Conservation (phyloP, 2,329 filamentous ascomycete genomes). For the Talaromyces sp. region DNA sequence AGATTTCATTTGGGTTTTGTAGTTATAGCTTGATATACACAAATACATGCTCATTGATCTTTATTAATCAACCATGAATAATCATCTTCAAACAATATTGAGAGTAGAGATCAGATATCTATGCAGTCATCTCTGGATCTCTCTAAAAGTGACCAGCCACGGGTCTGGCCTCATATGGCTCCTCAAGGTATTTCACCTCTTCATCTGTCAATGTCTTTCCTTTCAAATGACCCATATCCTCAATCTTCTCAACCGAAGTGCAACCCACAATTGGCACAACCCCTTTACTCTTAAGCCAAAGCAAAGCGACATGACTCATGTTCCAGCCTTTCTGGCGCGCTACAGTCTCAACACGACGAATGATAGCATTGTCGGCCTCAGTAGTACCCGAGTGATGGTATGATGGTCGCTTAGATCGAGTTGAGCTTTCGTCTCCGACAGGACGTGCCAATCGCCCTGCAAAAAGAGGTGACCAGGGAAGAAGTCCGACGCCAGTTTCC, state of each 20-base stretch:
- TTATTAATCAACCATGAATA: too few species aligned
- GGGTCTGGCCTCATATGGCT: background rate
- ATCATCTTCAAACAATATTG: too few species aligned
- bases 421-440: background rate
- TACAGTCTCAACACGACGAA: conserved; percentile 13
- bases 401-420: background rate
- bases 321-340: conserved; percentile 13
- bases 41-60: too few species aligned
- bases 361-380: conserved; percentile 11
- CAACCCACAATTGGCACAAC: conserved; percentile 1
- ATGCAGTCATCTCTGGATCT: background rate
- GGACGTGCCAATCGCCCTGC: conserved; percentile 10
- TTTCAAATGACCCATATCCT: background rate
- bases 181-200: conserved; percentile 8
- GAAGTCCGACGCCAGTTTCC: conserved; percentile 38
- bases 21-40: too few species aligned
- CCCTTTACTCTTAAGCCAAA: conserved; percentile 1
- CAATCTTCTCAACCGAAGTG: background rate
- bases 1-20: background rate
- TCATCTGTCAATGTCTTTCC: background rate
- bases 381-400: background rate
- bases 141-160: conserved; percentile 1
- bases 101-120: background rate
- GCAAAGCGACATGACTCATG: conserved; percentile 14
- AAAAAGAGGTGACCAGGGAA: conserved; percentile 6